Evolutionary conservation across 2,329 filamentous ascomycete genomes (phyloP).

Genomic region (Westerdykella ornata): DNA sequence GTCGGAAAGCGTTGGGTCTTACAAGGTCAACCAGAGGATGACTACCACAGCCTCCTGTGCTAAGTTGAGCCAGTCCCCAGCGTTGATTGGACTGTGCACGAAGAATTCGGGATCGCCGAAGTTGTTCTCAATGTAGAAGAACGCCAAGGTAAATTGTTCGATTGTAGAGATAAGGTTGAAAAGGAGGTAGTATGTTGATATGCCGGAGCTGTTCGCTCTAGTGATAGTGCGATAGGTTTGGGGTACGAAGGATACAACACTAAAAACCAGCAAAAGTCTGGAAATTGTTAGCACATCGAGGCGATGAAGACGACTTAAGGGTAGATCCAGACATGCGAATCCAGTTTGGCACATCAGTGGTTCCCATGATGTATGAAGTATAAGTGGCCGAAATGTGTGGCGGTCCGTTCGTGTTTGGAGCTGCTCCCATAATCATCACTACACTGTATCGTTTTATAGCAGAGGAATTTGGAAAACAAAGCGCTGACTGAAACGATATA

Average conservation of each 20-base stretch:
- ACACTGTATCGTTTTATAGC: too few species aligned
- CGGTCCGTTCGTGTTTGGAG: too few species aligned
- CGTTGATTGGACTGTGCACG: conserved; percentile 1
- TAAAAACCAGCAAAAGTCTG: conserved; percentile 1
- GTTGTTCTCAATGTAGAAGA: conserved; percentile 1
- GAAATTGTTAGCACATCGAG: too few species aligned
- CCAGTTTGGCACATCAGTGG: conserved; percentile 1
- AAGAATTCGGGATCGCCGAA: conserved; percentile 1
- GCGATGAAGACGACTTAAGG: not conserved
- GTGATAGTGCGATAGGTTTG: conserved; percentile 1
- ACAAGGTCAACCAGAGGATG: conserved; percentile 1
- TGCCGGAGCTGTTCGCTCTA: conserved; percentile 1
- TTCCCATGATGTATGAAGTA: not conserved
- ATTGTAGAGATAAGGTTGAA: conserved; percentile 4
- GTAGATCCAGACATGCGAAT: conserved; percentile 1
- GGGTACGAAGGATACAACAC: conserved; percentile 1
- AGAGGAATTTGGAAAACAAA: too few species aligned
- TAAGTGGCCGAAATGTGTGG: not conserved
- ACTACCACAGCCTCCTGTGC: not conserved
- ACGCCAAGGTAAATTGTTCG: conserved; percentile 3
- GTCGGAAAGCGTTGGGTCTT: not conserved
- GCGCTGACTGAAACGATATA: too few species aligned
- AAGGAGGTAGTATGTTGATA: conserved; percentile 4
- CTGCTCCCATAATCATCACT: too few species aligned
- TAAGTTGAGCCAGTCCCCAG: conserved; percentile 2